phyloP scores from a whole-genome alignment of 768 basidiomycete species.

The Amanita molliuscula region DNA sequence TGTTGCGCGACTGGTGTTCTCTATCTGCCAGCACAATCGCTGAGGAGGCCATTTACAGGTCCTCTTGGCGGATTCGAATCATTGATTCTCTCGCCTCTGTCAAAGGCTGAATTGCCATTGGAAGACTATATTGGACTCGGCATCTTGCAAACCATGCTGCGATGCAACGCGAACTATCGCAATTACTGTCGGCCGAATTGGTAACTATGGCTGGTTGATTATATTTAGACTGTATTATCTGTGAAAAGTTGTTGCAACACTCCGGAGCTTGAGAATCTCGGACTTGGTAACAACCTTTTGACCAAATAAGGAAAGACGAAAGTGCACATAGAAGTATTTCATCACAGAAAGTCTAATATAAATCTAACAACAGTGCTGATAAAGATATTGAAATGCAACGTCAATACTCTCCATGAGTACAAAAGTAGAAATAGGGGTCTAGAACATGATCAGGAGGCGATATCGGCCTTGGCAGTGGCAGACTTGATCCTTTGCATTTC shows the following conservation, averaged over 20 bases:
- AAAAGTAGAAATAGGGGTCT: neutral
- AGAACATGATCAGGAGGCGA: neutral
- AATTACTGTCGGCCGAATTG: neutral
- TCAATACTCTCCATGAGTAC: neutral
- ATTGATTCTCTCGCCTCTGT: neutral
- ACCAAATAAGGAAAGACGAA: neutral
- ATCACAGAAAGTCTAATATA: neutral
- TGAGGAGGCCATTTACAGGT: neutral
- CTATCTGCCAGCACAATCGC: neutral
- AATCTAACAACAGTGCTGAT: conserved; percentile 1
- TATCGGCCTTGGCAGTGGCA: conserved; percentile 22
- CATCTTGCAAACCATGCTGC: too few relatives aligned
- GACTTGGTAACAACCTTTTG: too few relatives aligned
- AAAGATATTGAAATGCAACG: neutral
- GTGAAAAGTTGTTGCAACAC: too few relatives aligned
- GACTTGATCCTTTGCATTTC: conserved; percentile 64
- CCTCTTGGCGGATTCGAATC: neutral
- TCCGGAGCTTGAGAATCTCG: neutral
- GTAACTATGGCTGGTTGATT: neutral
- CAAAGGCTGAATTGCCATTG: neutral
- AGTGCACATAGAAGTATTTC: neutral
- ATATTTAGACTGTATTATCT: too few relatives aligned
- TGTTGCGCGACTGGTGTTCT: neutral
- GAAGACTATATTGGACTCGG: neutral
- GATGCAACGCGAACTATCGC: too few relatives aligned